Conservation (phyloP, 768 basidiomycete species). For the Hypholoma fasciculare region DNA sequence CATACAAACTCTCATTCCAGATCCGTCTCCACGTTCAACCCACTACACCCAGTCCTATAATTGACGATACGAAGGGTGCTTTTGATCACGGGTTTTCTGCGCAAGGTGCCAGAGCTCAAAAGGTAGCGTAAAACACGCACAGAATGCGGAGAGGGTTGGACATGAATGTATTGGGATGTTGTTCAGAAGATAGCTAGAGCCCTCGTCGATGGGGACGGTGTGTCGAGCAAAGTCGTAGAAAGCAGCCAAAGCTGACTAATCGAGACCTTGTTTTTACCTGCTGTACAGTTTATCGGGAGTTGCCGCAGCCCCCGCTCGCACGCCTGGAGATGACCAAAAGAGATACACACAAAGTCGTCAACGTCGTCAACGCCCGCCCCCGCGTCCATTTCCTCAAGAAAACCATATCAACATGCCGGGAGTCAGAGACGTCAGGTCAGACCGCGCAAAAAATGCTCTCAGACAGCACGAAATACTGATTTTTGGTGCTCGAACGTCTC, state of each 20-base stretch:
- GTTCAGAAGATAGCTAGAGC: not conserved
- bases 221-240: not conserved
- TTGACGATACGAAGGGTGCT: not conserved
- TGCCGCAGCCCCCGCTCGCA: constrained; percentile 37
- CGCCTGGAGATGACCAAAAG: constrained; percentile 24
- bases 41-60: not conserved
- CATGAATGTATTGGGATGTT: no score
- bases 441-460: constrained; percentile 9
- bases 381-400: constrained; percentile 50
- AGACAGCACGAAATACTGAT: constrained; percentile 14
- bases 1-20: not conserved
- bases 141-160: no score
- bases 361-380: constrained; percentile 47
- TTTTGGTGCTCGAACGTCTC: constrained; percentile 16
- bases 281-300: constrained; percentile 44
- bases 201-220: constrained; percentile 1
- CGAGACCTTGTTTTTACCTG: constrained; percentile 12
- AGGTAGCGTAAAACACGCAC: no score
- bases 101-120: no score
- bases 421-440: constrained; percentile 79
- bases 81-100: not conserved
- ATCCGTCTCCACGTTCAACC: not conserved
- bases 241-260: constrained; percentile 18
- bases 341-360: constrained; percentile 49
- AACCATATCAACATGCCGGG: constrained; percentile 66